These are phyloP conservation scores for Ophiostoma fasciatum DNA, from an alignment of 2,329 filamentous ascomycete genomes.

Conservation along the genomic window DNA sequence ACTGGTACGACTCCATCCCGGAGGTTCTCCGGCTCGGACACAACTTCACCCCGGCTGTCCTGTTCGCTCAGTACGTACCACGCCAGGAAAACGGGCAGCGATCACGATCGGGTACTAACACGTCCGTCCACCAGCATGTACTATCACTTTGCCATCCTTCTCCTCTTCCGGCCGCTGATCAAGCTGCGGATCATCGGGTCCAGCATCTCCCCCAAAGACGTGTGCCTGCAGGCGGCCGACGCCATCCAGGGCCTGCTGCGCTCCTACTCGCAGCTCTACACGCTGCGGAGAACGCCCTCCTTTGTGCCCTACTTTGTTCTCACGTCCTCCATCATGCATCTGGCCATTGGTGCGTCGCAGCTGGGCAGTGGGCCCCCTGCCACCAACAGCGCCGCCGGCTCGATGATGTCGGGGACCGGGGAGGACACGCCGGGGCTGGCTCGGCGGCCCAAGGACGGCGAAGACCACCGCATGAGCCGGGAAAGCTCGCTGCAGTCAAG, in stretches of 20 bases:
- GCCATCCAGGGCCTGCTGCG: slow-evolving; percentile 40
- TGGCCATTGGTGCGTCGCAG: slow-evolving; percentile 33
- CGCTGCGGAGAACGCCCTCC: slow-evolving; percentile 40
- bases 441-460: background rate
- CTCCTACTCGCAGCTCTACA: slow-evolving; percentile 45
- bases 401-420: background rate
- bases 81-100: background rate
- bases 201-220: slow-evolving; percentile 46
- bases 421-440: background rate
- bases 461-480: slow-evolving; percentile 1
- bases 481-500: background rate
- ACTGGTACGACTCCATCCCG: slow-evolving; percentile 57
- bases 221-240: slow-evolving; percentile 47
- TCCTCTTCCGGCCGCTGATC: slow-evolving; percentile 61
- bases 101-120: background rate
- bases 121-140: slow-evolving; percentile 38
- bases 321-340: slow-evolving; percentile 45
- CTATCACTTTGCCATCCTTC: slow-evolving; percentile 53
- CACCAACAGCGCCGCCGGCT: background rate
- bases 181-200: slow-evolving; percentile 49
- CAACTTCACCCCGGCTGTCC: slow-evolving; percentile 57
- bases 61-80: slow-evolving; percentile 55
- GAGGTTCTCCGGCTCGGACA: slow-evolving; percentile 47
- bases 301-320: slow-evolving; percentile 50
- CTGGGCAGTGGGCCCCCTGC: slow-evolving; percentile 1